Evolutionary conservation across 176 grass and related monocot genomes (phyloP).

Genomic region (Hyparrhenia diplandra): DNA sequence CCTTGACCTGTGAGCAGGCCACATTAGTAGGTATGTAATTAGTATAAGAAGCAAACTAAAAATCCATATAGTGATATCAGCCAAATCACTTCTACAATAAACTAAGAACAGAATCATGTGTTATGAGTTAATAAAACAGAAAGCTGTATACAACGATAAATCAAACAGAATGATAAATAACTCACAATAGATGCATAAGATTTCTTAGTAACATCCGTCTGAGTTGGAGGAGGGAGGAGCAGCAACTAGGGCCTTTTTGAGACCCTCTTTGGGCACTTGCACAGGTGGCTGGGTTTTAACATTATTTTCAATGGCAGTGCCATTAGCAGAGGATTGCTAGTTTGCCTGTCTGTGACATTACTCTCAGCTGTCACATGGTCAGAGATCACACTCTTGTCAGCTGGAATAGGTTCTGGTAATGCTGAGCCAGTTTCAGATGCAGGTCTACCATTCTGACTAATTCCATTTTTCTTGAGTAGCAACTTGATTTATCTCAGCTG

Average conservation of each 20-base stretch:
- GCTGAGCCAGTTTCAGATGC: slow-evolving; percentile 25
- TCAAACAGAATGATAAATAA: slow-evolving; percentile 20
- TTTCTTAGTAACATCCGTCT: slow-evolving; percentile 66
- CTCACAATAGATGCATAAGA: slow-evolving; percentile 95
- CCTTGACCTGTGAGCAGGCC: slow-evolving; percentile 44
- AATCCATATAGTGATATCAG: neutral
- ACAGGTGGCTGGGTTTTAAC: slow-evolving; percentile 17
- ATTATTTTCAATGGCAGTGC: slow-evolving; percentile 30
- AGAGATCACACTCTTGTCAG: neutral
- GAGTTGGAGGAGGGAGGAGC: slow-evolving; percentile 24
- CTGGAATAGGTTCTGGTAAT: slow-evolving; percentile 35
- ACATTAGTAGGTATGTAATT: neutral
- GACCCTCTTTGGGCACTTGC: slow-evolving; percentile 45
- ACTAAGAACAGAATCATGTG: neutral
- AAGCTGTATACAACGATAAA: neutral
- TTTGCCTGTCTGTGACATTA: neutral
- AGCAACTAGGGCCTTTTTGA: slow-evolving; percentile 23
- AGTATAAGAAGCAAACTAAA: neutral
- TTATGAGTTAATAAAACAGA: neutral
- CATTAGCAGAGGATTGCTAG: slow-evolving; percentile 14
- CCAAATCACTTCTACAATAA: neutral
- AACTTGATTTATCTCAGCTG: slow-evolving; percentile 24
- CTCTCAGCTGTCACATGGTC: neutral
- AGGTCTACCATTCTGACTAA: slow-evolving; percentile 29
- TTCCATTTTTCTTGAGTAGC: slow-evolving; percentile 39